Evolutionary conservation across 495 filamentous ascomycete genomes (phyloP).

Genomic region (Talaromyces thailandensis): DNA sequence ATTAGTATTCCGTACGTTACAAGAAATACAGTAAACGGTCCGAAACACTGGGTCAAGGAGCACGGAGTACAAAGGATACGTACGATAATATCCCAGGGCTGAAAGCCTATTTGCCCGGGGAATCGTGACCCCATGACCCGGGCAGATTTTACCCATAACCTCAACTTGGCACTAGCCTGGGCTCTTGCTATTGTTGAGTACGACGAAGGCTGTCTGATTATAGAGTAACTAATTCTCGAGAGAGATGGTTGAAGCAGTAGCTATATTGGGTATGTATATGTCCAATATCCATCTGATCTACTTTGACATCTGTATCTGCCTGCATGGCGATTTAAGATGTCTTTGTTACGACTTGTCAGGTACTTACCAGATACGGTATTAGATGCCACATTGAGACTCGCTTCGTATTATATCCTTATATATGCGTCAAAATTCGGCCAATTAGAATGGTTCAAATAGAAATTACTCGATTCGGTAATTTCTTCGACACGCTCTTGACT

Average conservation of each 20-base stretch:
- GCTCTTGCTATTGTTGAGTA: not conserved
- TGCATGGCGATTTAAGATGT: not conserved
- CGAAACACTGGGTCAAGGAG: not conserved
- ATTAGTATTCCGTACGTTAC: not conserved
- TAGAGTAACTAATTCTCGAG: not conserved
- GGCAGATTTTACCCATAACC: not conserved
- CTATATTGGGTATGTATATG: not conserved
- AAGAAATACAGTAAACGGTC: not conserved
- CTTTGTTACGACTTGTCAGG: not conserved
- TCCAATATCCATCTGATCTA: not conserved
- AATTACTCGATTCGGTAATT: not conserved
- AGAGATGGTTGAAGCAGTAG: not conserved
- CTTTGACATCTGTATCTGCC: not conserved
- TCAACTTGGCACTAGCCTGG: not conserved
- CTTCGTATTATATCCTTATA: not conserved
- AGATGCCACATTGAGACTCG: not conserved
- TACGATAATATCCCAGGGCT: not conserved
- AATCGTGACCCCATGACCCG: not conserved
- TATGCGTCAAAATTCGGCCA: not conserved
- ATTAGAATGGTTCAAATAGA: not conserved
- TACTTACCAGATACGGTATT: not conserved
- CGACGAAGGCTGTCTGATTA: not conserved
- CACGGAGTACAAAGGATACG: not conserved
- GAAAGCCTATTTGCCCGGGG: slow-evolving; percentile 2
- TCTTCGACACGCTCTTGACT: not conserved